Base-by-base conservation (phyloP, 1,284 basidiomycete genomes). In the Puccinia triticina region DNA sequence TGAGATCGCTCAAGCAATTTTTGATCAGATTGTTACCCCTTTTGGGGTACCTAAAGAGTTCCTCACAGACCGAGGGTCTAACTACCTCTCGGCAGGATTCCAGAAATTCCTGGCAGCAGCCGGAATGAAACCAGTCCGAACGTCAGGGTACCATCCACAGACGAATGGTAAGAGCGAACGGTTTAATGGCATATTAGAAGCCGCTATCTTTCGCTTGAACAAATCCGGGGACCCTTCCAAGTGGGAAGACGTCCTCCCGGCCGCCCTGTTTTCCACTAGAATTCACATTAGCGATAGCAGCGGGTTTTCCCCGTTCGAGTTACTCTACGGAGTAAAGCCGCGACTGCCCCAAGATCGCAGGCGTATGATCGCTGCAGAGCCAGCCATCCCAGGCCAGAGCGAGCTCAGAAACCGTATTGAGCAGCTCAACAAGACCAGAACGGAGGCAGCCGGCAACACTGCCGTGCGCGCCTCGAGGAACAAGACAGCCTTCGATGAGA, bases 151-250 rank as follows among this genome's bases (percentile, higher is more conserved):
- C 29, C 83, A 83, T 53, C 83, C 83, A 1, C 50, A 72, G 2
- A 78, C 83, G 1, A 83, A 83, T 29, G 83, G 83, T 0, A 71
- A 83, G 26, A 64, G 75, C 4, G 83, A 83, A 32, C 67, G 80
- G 32, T 77, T 83, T 34, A 83, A 83, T 57, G 73, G 81, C 7
- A 40, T 46, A 11, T 11, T 83, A 26, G 72, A 74, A 23, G 21
- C n/a, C 11, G 43, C 72, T 1, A 8, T 74, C 11, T 74, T 74
- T 23, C 29, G 34, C 14, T 26, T 55, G 11, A 74, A 74, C n/a
- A 74, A 3, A 4, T 32, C 72, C 23, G 46, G 55, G 21, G 48
- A 74, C 14, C 40, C 40, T 4, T 4, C 40, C 7, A 4, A 12
- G 4, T 43, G 40, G 40, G 40, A 43, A 43, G 40, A 43, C 12